Conservation (phyloP, 495 filamentous ascomycete genomes). For the Neurospora discreta region DNA sequence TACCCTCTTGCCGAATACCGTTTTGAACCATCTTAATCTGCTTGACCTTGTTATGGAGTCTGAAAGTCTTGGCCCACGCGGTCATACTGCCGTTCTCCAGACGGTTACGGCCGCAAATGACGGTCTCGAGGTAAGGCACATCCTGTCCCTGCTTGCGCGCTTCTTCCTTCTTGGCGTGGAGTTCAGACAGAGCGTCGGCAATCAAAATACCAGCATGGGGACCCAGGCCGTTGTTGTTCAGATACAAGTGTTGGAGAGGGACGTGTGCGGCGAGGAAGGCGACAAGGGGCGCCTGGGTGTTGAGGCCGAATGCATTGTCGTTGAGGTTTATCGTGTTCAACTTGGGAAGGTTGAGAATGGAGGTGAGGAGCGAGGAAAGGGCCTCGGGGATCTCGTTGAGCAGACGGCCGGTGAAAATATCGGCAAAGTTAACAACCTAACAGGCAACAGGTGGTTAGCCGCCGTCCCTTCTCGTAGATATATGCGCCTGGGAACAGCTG, state of each 20-base stretch:
- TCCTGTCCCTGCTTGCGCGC: slow-evolving; percentile 54
- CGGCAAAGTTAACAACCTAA: slow-evolving; percentile 78
- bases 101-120: slow-evolving; percentile 91
- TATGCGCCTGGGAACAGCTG: background rate
- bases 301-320: slow-evolving; percentile 95
- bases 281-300: slow-evolving; percentile 72
- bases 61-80: slow-evolving; percentile 81
- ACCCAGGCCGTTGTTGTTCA: slow-evolving; percentile 98
- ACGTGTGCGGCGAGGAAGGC: slow-evolving; percentile 77
- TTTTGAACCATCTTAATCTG: slow-evolving; percentile 97
- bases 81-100: slow-evolving; percentile 93
- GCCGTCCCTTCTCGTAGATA: background rate
- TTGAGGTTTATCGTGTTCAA: slow-evolving; percentile 90
- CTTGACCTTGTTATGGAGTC: slow-evolving; percentile 66
- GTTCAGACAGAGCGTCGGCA: slow-evolving; percentile 68
- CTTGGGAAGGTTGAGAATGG: slow-evolving; percentile 69
- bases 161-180: slow-evolving; percentile 65
- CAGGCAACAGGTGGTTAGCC: slow-evolving; percentile 12
- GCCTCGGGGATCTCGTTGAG: slow-evolving; percentile 89
- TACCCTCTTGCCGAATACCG: slow-evolving; percentile 89
- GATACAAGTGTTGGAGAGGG: slow-evolving; percentile 79
- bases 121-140: slow-evolving; percentile 75
- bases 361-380: slow-evolving; percentile 69
- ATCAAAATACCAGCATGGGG: slow-evolving; percentile 78
- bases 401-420: slow-evolving; percentile 93